Conservation (phyloP, 805 yeast species). For the Ogataea salicorniae region DNA sequence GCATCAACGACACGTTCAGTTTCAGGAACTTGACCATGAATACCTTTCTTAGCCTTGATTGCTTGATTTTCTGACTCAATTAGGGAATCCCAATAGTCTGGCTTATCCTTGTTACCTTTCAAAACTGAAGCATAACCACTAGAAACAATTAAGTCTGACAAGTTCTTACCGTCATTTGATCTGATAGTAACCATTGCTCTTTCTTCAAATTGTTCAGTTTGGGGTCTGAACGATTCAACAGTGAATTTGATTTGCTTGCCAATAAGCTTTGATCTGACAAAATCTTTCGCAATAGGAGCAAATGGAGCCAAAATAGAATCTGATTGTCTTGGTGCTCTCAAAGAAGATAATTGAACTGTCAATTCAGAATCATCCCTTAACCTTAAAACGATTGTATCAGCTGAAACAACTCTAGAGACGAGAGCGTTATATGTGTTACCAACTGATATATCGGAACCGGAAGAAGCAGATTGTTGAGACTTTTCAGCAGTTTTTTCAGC, state of each 20-base stretch:
- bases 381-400: slow-evolving; percentile 61
- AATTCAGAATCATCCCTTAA: slow-evolving; percentile 45
- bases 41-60: slow-evolving; percentile 51
- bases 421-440: slow-evolving; percentile 51
- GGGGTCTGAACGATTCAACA: slow-evolving; percentile 61
- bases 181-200: slow-evolving; percentile 60
- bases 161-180: slow-evolving; percentile 46
- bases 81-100: slow-evolving; percentile 72
- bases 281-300: slow-evolving; percentile 67
- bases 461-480: slow-evolving; percentile 13
- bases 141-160: slow-evolving; percentile 55
- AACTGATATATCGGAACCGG: slow-evolving; percentile 28
- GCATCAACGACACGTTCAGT: slow-evolving; percentile 70
- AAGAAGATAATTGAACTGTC: slow-evolving; percentile 70
- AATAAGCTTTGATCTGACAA: slow-evolving; percentile 58
- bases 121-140: slow-evolving; percentile 75
- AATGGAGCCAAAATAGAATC: slow-evolving; percentile 54
- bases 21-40: slow-evolving; percentile 55
- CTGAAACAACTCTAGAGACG: slow-evolving; percentile 56
- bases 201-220: slow-evolving; percentile 56
- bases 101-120: slow-evolving; percentile 62
- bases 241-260: slow-evolving; percentile 63
- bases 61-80: slow-evolving; percentile 66
- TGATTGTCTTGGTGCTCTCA: slow-evolving; percentile 66
- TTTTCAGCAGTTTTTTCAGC: slow-evolving; percentile 18